Conservation (phyloP, 2,329 filamentous ascomycete genomes). For the Davidsoniella australis region DNA sequence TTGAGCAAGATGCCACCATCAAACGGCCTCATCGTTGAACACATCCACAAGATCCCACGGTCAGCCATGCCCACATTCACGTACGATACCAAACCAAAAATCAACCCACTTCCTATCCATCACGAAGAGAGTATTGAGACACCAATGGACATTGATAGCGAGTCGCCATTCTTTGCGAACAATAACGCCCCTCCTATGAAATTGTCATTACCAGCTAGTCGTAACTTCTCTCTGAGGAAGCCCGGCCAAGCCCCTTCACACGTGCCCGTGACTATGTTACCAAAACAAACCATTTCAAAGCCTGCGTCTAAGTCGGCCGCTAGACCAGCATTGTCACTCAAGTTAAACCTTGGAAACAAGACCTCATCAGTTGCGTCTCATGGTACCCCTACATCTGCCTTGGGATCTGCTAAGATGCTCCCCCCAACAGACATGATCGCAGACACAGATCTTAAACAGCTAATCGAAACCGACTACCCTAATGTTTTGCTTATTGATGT, state of each 20-base stretch:
- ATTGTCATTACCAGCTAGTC: constrained; percentile 1
- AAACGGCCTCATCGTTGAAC: background rate
- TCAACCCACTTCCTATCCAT: background rate
- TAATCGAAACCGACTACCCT: constrained; percentile 28
- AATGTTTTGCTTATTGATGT: constrained; percentile 51
- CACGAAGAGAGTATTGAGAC: too few relatives aligned
- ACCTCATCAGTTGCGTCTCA: constrained; percentile 13
- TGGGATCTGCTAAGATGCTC: background rate
- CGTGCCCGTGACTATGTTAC: too few relatives aligned
- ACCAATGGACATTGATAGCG: constrained; percentile 22
- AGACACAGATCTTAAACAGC: constrained; percentile 34
- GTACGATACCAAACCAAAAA: background rate
- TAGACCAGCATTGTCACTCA: constrained; percentile 27
- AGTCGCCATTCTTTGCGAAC: constrained; percentile 19
- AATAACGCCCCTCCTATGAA: constrained; percentile 26
- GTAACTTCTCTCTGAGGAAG: background rate
- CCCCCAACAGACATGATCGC: constrained; percentile 32
- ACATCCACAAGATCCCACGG: background rate
- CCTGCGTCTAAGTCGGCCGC: background rate
- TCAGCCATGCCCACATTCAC: constrained; percentile 5
- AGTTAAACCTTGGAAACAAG: constrained; percentile 24
- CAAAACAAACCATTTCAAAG: background rate
- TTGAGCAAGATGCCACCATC: background rate
- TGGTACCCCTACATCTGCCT: constrained; percentile 1
- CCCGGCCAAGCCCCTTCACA: background rate